Evolutionary conservation across 1,284 basidiomycete species (phyloP), one percentile per base, ranked within the genome.

Genomic region (Sparassis latifolia): DNA sequence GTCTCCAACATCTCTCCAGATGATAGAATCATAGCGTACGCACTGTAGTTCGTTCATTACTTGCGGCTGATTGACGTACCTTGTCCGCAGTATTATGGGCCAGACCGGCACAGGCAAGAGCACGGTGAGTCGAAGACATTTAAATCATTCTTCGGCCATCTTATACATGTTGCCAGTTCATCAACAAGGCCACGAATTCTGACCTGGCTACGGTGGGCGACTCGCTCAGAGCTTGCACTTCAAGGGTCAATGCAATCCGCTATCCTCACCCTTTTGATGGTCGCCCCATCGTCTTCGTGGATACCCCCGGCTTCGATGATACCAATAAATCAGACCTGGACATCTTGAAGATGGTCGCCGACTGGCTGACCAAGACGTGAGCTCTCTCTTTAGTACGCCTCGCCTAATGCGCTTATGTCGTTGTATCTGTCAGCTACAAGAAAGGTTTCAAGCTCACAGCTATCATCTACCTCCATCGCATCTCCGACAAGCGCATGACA

Each of bases 401-500:
- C 20, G 20, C 20, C 20, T 20, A 20, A 20, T 20, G 20, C 20
- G 20, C 27, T 2, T 32, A 42, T 31, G 31, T 10, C 28, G 10
- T 3, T 29, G 10, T 20, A 20, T 20, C 20, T 20, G 9, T 32
- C 58, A 74, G 73, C 5, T 74, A 75, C 32, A 59, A 70, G 33
- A 58, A 62, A 20, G 66, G 67, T n/a, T 55, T 62, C 47, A 72
- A 67, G 47, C 65, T 80, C 12, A 66, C 71, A 2, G 78, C 77
- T 0, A 66, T 80, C 56, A 71, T 80, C 45, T 80, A 79, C 63
- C 66, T 79, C 64, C 77, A 80, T 55, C 72, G 75, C 4, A 80
- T 80, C 55, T 70, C 75, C 44, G 78, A 79, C 54, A 64, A 69
- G 59, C 65, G 76, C n/a, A 68, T 80, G 56, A 73, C 72, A 40